Conservation (phyloP, 1,284 basidiomycete genomes). For the Melampsora larici-populina region DNA sequence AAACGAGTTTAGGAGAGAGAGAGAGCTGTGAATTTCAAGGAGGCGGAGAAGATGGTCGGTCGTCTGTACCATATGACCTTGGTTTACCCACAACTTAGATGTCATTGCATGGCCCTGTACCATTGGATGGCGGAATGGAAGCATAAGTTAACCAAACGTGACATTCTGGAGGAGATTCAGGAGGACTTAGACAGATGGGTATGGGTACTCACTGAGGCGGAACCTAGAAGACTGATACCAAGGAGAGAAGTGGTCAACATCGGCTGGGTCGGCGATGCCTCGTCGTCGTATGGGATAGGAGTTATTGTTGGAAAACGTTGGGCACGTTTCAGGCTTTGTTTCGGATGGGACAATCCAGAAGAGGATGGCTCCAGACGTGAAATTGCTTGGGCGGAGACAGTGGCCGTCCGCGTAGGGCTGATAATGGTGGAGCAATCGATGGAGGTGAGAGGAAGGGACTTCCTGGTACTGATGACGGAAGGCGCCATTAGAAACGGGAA, state of each 20-base stretch:
- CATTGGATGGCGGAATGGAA: neutral
- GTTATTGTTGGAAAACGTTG: neutral
- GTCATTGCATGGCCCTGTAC: too few relatives aligned
- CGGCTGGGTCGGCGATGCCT: conserved; percentile 14
- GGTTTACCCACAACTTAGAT: neutral
- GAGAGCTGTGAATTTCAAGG: neutral
- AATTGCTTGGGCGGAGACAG: too few relatives aligned
- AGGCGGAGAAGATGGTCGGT: neutral
- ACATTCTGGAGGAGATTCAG: neutral
- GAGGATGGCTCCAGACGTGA: too few relatives aligned
- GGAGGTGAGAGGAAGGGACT: too few relatives aligned
- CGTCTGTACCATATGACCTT: neutral
- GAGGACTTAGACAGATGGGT: neutral
- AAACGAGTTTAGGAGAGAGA: neutral
- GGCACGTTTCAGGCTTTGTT: neutral
- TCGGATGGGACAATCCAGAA: neutral
- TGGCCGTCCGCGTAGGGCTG: too few relatives aligned
- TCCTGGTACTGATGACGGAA: too few relatives aligned
- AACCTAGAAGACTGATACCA: neutral
- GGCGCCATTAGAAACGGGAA: too few relatives aligned
- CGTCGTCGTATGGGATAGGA: neutral
- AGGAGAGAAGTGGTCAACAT: neutral
- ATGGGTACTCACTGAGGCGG: neutral
- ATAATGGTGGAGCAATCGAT: too few relatives aligned
- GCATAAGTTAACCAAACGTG: neutral